Conservation (phyloP, 331 rosid species). For the Arachis monticola region DNA sequence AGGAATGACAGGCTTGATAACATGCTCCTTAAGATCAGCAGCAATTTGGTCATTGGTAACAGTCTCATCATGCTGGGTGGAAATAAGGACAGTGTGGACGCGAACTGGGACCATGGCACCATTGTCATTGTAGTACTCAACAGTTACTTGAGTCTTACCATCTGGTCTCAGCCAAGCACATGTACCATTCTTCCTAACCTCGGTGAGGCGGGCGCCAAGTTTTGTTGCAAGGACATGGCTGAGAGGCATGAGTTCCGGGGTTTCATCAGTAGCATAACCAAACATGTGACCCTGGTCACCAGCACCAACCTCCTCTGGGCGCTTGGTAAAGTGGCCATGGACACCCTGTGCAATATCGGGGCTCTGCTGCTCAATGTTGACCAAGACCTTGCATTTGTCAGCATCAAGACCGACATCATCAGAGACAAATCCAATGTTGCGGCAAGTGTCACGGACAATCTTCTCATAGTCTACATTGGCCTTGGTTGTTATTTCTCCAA, state of each 20-base stretch:
- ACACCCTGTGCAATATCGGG: slow-evolving; percentile 99
- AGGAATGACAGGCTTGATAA: slow-evolving; percentile 86
- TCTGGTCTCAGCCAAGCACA: slow-evolving; percentile 95
- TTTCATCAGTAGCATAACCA: slow-evolving; percentile 98
- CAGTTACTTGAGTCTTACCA: slow-evolving; percentile 95
- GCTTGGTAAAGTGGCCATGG: slow-evolving; percentile 93
- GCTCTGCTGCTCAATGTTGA: slow-evolving; percentile 96
- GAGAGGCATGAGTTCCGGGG: slow-evolving; percentile 90
- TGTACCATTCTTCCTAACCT: slow-evolving; percentile 89
- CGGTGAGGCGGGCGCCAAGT: slow-evolving; percentile 84
- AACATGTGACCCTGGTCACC: slow-evolving; percentile 99
- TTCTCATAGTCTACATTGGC: slow-evolving; percentile 84
- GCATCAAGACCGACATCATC: slow-evolving; percentile 97
- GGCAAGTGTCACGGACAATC: slow-evolving; percentile 93
- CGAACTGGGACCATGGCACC: slow-evolving; percentile 96
- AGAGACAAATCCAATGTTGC: slow-evolving; percentile 82
- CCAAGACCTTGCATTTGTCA: slow-evolving; percentile 94
- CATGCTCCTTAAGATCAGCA: slow-evolving; percentile 92
- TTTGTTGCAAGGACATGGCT: slow-evolving; percentile 95
- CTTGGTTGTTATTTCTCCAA: slow-evolving; percentile 97
- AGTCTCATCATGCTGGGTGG: slow-evolving; percentile 96
- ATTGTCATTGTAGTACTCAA: slow-evolving; percentile 79
- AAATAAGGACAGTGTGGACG: slow-evolving; percentile 94
- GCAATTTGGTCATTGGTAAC: slow-evolving; percentile 92
- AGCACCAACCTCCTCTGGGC: slow-evolving; percentile 97